These are phyloP conservation scores for Lichtheimia ornata DNA, from an alignment of 371 early-diverging fungal genomes.

Conservation along the genomic window DNA sequence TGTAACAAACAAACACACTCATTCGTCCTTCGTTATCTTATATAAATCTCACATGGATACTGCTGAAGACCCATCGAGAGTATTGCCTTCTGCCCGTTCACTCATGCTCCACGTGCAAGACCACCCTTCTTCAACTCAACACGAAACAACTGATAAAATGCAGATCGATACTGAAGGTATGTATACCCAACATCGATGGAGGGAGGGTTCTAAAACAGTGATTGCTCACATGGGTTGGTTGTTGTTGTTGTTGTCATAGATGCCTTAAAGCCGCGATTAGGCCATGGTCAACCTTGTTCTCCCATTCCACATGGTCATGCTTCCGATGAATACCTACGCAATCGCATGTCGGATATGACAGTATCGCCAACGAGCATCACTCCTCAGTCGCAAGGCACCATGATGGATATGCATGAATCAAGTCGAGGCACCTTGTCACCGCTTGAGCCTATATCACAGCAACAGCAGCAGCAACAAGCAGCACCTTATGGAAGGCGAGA, in stretches of 20 bases:
- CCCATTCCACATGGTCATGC: constrained; percentile 18
- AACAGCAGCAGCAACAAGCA: constrained; percentile 2
- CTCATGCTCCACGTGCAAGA: constrained; percentile 22
- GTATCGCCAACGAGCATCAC: constrained; percentile 14
- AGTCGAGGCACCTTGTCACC: constrained; percentile 20
- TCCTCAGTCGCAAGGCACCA: constrained; percentile 1
- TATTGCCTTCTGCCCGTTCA: constrained; percentile 37
- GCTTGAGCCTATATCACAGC: constrained; percentile 27
- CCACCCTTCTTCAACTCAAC: constrained; percentile 1
- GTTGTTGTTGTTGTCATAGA: background rate
- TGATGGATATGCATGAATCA: constrained; percentile 10
- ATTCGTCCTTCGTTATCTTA: background rate
- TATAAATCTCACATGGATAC: constrained; percentile 22
- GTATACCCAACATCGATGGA: background rate
- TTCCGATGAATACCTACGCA: constrained; percentile 40
- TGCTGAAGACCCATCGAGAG: constrained; percentile 19
- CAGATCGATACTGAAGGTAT: constrained; percentile 22
- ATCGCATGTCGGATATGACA: constrained; percentile 46
- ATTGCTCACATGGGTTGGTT: too few relatives aligned
- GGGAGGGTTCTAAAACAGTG: too few relatives aligned
- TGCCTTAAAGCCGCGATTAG: constrained; percentile 23
- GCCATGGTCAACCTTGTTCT: constrained; percentile 27
- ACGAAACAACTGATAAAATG: constrained; percentile 18
- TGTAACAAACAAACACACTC: background rate
- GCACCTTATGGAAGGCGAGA: constrained; percentile 35